Evolutionary conservation across 2,329 filamentous ascomycete species (phyloP).

Genomic region (Microdochium nivale): DNA sequence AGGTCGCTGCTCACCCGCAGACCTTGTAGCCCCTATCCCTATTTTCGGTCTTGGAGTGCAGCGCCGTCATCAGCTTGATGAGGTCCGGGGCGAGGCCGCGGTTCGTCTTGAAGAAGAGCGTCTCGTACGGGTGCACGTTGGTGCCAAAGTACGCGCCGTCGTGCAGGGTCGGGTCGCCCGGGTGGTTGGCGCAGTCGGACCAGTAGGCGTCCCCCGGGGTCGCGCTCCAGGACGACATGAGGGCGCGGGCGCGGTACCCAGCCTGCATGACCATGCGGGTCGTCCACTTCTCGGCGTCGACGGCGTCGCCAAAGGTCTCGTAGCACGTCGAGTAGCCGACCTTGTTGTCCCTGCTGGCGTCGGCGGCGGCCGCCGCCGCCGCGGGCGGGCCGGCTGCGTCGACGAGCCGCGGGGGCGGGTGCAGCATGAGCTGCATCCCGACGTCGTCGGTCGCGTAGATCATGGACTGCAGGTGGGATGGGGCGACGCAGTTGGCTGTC

Average conservation of each 20-base stretch:
- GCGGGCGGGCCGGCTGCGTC: not conserved
- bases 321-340: constrained; percentile 22
- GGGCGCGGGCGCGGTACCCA: constrained; percentile 23
- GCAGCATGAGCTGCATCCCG: constrained; percentile 25
- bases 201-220: constrained; percentile 14
- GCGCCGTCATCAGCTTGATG: constrained; percentile 19
- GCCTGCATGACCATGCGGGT: constrained; percentile 16
- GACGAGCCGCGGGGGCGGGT: constrained; percentile 12
- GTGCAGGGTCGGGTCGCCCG: constrained; percentile 15
- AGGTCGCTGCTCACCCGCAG: constrained; percentile 7
- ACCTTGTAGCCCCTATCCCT: constrained; percentile 16
- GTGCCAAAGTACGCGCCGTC: constrained; percentile 19
- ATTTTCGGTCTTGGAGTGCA: constrained; percentile 13
- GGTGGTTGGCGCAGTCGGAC: constrained; percentile 12
- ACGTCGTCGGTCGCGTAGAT: constrained; percentile 26
- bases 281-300: constrained; percentile 22
- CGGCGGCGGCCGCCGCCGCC: constrained; percentile 13
- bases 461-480: constrained; percentile 26
- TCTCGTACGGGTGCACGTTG: constrained; percentile 28
- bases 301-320: constrained; percentile 11
- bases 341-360: constrained; percentile 7
- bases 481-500: constrained; percentile 24
- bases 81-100: constrained; percentile 16
- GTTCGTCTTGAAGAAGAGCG: constrained; percentile 25
- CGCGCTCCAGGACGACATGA: constrained; percentile 17